A percentile compares a stretch with the other conserved stretches of the same genome.
phyloP scores from a whole-genome alignment of 2,329 filamentous ascomycete species.

The Pestalotiopsis sp. region DNA sequence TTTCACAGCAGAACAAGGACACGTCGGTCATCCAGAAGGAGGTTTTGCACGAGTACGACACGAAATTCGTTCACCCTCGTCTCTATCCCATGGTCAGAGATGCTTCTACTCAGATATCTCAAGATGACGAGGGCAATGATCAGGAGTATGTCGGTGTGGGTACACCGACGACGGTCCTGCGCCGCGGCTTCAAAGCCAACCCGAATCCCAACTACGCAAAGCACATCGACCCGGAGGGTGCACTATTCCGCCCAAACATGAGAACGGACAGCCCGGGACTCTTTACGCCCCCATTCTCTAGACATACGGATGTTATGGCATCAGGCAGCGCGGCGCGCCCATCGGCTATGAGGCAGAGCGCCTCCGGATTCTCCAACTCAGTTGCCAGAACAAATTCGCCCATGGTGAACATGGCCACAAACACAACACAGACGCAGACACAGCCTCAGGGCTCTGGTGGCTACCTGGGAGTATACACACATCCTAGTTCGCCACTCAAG shows the following conservation, averaged over 20 bases:
- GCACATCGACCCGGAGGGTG: slow-evolving; percentile 69
- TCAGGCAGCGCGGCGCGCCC: slow-evolving; percentile 26
- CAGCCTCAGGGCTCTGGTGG: slow-evolving; percentile 57
- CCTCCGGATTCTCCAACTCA: slow-evolving; percentile 64
- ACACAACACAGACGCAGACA: slow-evolving; percentile 11
- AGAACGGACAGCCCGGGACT: slow-evolving; percentile 41
- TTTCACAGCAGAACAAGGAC: slow-evolving; percentile 85
- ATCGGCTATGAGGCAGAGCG: slow-evolving; percentile 69
- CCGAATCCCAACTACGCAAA: slow-evolving; percentile 80
- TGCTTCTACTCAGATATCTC: slow-evolving; percentile 79
- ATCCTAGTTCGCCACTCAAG: slow-evolving; percentile 81
- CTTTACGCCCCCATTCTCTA: slow-evolving; percentile 42
- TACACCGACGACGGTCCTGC: slow-evolving; percentile 65
- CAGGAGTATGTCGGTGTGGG: slow-evolving; percentile 51
- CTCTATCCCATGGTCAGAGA: slow-evolving; percentile 78
- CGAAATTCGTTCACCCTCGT: slow-evolving; percentile 89
- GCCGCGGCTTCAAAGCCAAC: slow-evolving; percentile 77
- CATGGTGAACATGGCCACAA: slow-evolving; percentile 17
- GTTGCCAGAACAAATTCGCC: slow-evolving; percentile 26
- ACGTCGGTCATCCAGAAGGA: slow-evolving; percentile 83
- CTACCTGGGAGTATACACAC: slow-evolving; percentile 77
- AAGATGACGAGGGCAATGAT: slow-evolving; percentile 43
- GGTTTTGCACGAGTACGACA: slow-evolving; percentile 93
- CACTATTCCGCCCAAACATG: slow-evolving; percentile 38
- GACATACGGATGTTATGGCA: slow-evolving; percentile 37